Evolutionary conservation across 805 yeast genomes (phyloP).

Genomic region (Lipomyces mesembrius): DNA sequence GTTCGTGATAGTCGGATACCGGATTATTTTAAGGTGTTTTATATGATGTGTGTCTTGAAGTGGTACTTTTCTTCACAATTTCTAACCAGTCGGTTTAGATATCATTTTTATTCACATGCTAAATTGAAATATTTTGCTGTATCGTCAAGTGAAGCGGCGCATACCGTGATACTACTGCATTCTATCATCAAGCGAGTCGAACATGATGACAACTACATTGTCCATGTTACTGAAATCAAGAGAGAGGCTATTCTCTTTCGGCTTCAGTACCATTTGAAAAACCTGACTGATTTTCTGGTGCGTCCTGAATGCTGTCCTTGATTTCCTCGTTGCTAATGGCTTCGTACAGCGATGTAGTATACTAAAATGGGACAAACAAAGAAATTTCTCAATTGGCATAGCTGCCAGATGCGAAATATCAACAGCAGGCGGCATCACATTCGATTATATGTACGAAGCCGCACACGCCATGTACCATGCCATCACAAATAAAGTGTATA

Average conservation of each 20-base stretch:
- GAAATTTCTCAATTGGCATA: neutral
- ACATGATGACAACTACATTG: constrained; percentile 18
- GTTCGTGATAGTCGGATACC: constrained; percentile 23
- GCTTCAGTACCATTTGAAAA: constrained; percentile 3
- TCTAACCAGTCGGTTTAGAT: constrained; percentile 2
- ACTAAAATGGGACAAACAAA: constrained; percentile 1
- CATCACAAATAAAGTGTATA: neutral
- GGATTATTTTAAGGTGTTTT: constrained; percentile 25
- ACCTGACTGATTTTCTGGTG: constrained; percentile 10
- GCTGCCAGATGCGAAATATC: neutral
- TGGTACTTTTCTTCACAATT: neutral
- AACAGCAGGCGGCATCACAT: constrained; percentile 2
- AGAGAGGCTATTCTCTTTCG: neutral
- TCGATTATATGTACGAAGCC: constrained; percentile 25
- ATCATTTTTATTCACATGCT: constrained; percentile 13
- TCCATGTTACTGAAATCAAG: constrained; percentile 3
- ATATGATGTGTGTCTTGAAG: constrained; percentile 15
- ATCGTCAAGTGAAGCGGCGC: constrained; percentile 20
- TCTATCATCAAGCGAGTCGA: constrained; percentile 13
- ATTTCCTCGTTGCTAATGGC: neutral
- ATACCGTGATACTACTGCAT: constrained; percentile 13
- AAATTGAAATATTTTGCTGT: constrained; percentile 4
- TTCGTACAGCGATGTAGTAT: neutral
- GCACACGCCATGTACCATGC: constrained; percentile 17
- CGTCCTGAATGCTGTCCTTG: neutral